Conservation (phyloP, 169 alveolate genomes). For the Babesia bovis region DNA sequence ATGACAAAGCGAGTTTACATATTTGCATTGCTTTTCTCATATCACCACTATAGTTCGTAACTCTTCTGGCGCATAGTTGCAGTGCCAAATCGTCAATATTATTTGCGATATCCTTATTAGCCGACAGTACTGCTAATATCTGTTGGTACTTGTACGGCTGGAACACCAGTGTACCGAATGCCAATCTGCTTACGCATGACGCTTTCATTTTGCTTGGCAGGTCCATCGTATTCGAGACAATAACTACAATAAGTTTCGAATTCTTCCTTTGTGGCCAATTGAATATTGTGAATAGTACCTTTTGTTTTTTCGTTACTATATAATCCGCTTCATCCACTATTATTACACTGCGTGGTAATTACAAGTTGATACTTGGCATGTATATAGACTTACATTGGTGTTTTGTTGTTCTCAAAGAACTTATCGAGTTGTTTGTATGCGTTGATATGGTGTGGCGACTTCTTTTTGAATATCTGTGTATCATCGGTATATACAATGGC, state of each 20-base stretch:
- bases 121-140: conserved; percentile 70
- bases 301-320: conserved; percentile 75
- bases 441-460: conserved; percentile 12
- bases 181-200: conserved; percentile 76
- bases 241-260: conserved; percentile 79
- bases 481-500: background rate
- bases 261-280: conserved; percentile 81
- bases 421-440: conserved; percentile 47
- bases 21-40: conserved; percentile 81
- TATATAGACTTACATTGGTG: conserved; percentile 48
- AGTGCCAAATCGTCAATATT: conserved; percentile 70
- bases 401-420: conserved; percentile 41
- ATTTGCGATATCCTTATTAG: conserved; percentile 32
- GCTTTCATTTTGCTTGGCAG: conserved; percentile 79
- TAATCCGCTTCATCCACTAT: conserved; percentile 79
- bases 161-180: conserved; percentile 78
- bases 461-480: conserved; percentile 11
- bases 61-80: conserved; percentile 80
- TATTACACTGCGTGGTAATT: conserved; percentile 34
- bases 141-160: conserved; percentile 82
- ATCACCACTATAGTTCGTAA: conserved; percentile 81
- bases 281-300: conserved; percentile 83
- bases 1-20: conserved; percentile 72
- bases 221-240: conserved; percentile 85
- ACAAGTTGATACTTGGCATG: background rate